These are phyloP conservation scores for Leccinum imitatum DNA, from an alignment of 768 basidiomycete genomes.

Conservation along the genomic window DNA sequence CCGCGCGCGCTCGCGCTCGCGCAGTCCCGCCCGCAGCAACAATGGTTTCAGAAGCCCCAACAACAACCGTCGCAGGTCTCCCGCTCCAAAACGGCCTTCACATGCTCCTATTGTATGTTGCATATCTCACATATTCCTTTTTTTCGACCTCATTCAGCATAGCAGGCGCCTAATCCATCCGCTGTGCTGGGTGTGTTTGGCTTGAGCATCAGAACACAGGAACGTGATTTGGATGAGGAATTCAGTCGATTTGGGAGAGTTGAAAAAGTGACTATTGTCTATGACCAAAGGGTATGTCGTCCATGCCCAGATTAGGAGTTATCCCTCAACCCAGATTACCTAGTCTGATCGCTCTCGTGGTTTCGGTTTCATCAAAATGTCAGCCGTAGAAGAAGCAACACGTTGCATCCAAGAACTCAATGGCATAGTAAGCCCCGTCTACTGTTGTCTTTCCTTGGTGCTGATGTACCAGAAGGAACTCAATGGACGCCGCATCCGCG, in stretches of 20 bases:
- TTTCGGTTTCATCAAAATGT: slow-evolving; percentile 98
- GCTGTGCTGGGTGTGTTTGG: slow-evolving; percentile 97
- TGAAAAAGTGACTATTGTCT: slow-evolving; percentile 95
- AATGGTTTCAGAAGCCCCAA: slow-evolving; percentile 58
- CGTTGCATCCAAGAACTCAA: slow-evolving; percentile 89
- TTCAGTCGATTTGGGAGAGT: slow-evolving; percentile 87
- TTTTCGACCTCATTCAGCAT: slow-evolving; percentile 36
- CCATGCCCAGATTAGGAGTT: neutral
- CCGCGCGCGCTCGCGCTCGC: slow-evolving; percentile 74
- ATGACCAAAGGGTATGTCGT: slow-evolving; percentile 84
- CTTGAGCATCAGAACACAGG: slow-evolving; percentile 91
- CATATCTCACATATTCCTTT: neutral
- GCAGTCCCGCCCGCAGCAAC: slow-evolving; percentile 58
- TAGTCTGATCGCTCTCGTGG: slow-evolving; percentile 95
- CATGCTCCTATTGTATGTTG: slow-evolving; percentile 73
- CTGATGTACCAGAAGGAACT: slow-evolving; percentile 59
- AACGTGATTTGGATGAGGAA: slow-evolving; percentile 93
- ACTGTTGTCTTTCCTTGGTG: neutral
- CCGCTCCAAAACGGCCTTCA: slow-evolving; percentile 59
- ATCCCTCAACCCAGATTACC: slow-evolving; percentile 22
- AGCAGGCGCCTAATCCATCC: slow-evolving; percentile 85
- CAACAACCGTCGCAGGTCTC: slow-evolving; percentile 55
- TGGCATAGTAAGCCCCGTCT: slow-evolving; percentile 65
- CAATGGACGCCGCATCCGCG: slow-evolving; percentile 93
- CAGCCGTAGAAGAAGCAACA: slow-evolving; percentile 80